A percentile compares a stretch with the other conserved stretches of the same genome.
phyloP scores from a whole-genome alignment of 1,284 basidiomycete species.

The Malassezia arunalokei region DNA sequence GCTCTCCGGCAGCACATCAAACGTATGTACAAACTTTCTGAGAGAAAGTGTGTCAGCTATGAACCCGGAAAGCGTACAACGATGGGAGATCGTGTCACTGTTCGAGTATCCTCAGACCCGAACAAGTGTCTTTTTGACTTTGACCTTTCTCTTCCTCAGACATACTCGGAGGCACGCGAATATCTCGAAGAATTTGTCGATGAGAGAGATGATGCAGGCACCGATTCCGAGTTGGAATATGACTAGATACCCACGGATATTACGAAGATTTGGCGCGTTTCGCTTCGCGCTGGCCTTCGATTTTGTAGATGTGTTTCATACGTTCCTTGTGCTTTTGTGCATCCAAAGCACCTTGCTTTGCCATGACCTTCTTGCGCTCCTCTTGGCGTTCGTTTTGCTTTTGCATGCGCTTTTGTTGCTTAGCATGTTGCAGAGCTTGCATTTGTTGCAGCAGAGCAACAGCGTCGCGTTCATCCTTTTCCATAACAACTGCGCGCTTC shows the following conservation, averaged over 20 bases:
- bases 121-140: background rate
- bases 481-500: constrained; percentile 67
- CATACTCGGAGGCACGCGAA: constrained; percentile 17
- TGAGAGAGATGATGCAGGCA: background rate
- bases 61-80: constrained; percentile 14
- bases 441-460: constrained; percentile 89
- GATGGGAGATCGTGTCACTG: background rate
- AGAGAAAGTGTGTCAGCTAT: constrained; percentile 28
- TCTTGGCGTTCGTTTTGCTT: constrained; percentile 22
- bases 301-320: constrained; percentile 34
- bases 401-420: constrained; percentile 61
- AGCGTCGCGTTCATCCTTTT: constrained; percentile 85
- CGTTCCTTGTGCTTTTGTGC: constrained; percentile 35
- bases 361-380: constrained; percentile 18
- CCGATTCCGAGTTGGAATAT: constrained; percentile 2
- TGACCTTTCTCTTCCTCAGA: background rate
- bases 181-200: constrained; percentile 4
- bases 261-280: constrained; percentile 27
- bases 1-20: constrained; percentile 37
- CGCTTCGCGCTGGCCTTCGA: constrained; percentile 31
- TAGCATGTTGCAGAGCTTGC: constrained; percentile 77
- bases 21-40: constrained; percentile 28
- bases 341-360: constrained; percentile 20
- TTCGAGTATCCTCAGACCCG: background rate
- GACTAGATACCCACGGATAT: background rate